These are phyloP conservation scores for Stevia rebaudiana DNA, from an alignment of 140 eudicot species.

Conservation along the genomic window DNA sequence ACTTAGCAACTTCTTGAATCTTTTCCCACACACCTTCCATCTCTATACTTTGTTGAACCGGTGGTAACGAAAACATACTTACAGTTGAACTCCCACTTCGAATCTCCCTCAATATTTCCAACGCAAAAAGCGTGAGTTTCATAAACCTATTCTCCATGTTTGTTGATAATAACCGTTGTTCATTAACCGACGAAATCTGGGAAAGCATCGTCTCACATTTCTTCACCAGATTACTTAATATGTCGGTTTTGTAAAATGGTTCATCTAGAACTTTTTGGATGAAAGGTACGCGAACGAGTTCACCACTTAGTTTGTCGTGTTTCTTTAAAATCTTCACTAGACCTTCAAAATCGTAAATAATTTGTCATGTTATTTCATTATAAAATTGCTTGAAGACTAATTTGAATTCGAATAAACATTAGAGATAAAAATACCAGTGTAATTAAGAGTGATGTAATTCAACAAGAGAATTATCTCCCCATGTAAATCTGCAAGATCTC, in stretches of 20 bases:
- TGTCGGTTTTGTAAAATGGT: constrained; percentile 58
- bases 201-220: constrained; percentile 56
- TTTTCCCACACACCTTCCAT: constrained; percentile 36
- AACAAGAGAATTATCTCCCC: constrained; percentile 77
- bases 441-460: constrained; percentile 75
- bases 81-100: constrained; percentile 67
- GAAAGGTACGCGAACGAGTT: constrained; percentile 60
- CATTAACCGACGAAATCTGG: constrained; percentile 35
- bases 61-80: constrained; percentile 53
- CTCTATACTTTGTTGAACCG: constrained; percentile 31
- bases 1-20: constrained; percentile 42
- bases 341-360: constrained; percentile 41
- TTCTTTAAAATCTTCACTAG: constrained; percentile 81
- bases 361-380: too few relatives aligned
- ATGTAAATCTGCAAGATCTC: constrained; percentile 58
- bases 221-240: constrained; percentile 46
- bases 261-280: constrained; percentile 65
- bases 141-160: constrained; percentile 52
- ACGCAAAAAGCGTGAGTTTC: constrained; percentile 54
- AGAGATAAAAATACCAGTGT: constrained; percentile 38
- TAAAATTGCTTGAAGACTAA: too few relatives aligned
- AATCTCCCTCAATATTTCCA: constrained; percentile 44
- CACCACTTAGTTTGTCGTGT: constrained; percentile 74
- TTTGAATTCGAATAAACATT: too few relatives aligned
- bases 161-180: constrained; percentile 20